These are phyloP conservation scores for Setaria italica DNA, from an alignment of 202 grass and related monocot genomes.

Conservation along the genomic window DNA sequence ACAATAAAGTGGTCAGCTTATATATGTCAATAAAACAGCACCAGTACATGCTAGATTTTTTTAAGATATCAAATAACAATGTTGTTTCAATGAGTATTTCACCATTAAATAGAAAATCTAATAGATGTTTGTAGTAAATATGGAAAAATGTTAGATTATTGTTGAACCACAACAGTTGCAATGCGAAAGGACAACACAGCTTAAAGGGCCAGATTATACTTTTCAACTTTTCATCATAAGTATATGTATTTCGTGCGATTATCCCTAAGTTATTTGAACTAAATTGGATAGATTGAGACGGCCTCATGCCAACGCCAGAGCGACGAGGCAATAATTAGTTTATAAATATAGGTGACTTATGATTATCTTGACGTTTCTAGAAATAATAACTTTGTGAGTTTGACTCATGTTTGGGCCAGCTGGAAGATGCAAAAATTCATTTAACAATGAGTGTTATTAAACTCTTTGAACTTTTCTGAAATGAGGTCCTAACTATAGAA, in stretches of 20 bases:
- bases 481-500: no score
- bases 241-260: background rate
- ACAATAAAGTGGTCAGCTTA: background rate
- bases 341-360: no score
- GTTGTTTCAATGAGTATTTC: background rate
- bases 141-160: background rate
- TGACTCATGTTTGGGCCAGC: no score
- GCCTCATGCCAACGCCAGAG: background rate
- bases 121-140: background rate
- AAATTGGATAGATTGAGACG: background rate
- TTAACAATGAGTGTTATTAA: no score
- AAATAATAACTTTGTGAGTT: no score
- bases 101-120: background rate
- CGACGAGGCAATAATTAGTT: background rate
- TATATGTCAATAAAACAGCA: no score
- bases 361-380: no score
- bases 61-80: background rate
- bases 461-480: no score
- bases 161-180: background rate
- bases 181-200: background rate
- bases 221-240: background rate
- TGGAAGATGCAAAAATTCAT: no score
- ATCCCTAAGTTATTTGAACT: conserved; percentile 4
- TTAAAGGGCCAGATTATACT: background rate
- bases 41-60: background rate